phyloP scores from a whole-genome alignment of 2,329 filamentous ascomycete species.

The Aspergillus uvarum region DNA sequence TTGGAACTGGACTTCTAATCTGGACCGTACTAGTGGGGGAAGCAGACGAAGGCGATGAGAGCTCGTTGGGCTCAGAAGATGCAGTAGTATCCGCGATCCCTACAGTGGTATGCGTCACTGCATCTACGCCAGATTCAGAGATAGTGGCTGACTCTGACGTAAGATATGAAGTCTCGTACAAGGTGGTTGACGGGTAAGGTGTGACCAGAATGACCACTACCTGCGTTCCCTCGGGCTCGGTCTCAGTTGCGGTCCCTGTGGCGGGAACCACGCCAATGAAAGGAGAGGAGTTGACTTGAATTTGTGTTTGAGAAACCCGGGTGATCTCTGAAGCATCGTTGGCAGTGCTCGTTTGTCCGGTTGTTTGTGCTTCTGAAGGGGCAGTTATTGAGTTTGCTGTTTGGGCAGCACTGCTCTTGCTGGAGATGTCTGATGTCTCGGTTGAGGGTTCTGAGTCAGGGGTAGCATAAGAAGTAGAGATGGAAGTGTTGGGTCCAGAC shows the following conservation, averaged over 20 bases:
- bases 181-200: not conserved
- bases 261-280: not conserved
- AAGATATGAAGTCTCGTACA: not conserved
- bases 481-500: not conserved
- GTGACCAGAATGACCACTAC: constrained; percentile 10
- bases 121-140: not conserved
- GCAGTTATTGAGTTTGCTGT: not conserved
- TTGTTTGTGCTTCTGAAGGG: not conserved
- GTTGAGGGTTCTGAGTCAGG: not conserved
- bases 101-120: not conserved
- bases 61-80: not conserved
- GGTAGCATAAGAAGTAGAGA: not conserved
- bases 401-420: not conserved
- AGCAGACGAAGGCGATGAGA: not conserved
- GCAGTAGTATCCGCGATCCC: not conserved
- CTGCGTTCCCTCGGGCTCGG: not conserved
- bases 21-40: not conserved
- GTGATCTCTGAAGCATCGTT: not conserved
- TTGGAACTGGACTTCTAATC: not conserved
- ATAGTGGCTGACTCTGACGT: not conserved
- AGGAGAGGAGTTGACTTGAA: not conserved
- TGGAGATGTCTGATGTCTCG: not conserved
- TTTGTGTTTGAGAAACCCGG: not conserved
- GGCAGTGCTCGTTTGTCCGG: not conserved
- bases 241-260: not conserved